Base-by-base conservation (phyloP, 257 asterid genomes). In the Prunella vulgaris region DNA sequence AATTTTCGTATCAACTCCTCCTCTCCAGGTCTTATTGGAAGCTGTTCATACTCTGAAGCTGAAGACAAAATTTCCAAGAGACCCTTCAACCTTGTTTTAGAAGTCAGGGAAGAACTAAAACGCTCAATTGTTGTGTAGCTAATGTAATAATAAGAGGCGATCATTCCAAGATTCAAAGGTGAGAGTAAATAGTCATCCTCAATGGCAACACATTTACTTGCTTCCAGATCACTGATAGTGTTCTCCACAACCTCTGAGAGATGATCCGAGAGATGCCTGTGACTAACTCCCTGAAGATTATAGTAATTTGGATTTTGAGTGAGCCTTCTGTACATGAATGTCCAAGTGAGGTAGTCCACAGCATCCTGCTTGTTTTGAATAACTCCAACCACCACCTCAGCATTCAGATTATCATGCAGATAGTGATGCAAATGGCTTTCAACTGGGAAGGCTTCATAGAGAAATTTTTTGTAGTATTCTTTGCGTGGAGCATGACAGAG, bases 351-450 rank as follows among this genome's bases (percentile, higher is more conserved):
- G 76, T 84, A 84, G 64, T 84, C 89, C 71, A 84, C 89, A 0
- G 89, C 89, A 64, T 84, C 89, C 73, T 84, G 89, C 74, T 84
- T 84, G 79, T 84, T 84, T 66, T 79, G 84, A 53, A 84, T 72
- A 30, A 84, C 89, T 28, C 85, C 89, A 6, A 78, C 89, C 21
- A 84, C 87, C 51, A 84, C 84, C 77, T 84, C 89, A 13, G 89
- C 89, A 17, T 84, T 84, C 33, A 84, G 24, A 78, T 84, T 84
- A 74, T 84, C 89, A 17, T 84, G 89, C 70, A 84, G 76, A 60
- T 77, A 84, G 77, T 84, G 89, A 72, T 84, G 89, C 82, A 84
- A 78, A 76, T 84, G 87, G 78, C 89, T 84, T 68, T 84, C 89
- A 5, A 84, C 87, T 8, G 87, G 89, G 74, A 84, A 84, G 3